A percentile compares a stretch with the other conserved stretches of the same genome.
These are phyloP conservation scores for Anaeramoeba ignava DNA, from an alignment of 78 protist species.

Conservation along the genomic window DNA sequence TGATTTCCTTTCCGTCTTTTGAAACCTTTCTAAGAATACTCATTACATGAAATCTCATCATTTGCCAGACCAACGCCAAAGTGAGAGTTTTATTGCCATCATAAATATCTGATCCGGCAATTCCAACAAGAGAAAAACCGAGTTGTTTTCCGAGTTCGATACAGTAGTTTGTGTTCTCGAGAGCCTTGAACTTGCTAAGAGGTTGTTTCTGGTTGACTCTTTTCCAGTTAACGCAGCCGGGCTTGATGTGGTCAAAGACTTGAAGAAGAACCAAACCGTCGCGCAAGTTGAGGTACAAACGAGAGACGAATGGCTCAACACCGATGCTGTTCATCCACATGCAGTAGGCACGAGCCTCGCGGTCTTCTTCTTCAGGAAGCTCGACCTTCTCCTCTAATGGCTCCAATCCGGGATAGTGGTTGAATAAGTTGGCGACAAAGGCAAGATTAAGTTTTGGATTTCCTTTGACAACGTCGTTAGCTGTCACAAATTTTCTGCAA, in stretches of 20 bases:
- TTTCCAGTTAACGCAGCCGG: slow-evolving; percentile 28
- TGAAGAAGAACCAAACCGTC: slow-evolving; percentile 72
- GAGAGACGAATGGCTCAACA: slow-evolving; percentile 54
- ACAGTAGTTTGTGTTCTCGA: slow-evolving; percentile 61
- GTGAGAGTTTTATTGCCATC: slow-evolving; percentile 36
- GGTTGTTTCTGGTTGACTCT: slow-evolving; percentile 32
- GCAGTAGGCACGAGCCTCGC: slow-evolving; percentile 79
- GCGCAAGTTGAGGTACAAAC: slow-evolving; percentile 60
- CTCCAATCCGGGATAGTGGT: slow-evolving; percentile 62
- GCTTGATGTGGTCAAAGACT: slow-evolving; percentile 63
- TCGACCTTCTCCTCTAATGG: too few species aligned
- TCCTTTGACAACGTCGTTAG: slow-evolving; percentile 63
- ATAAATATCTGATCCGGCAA: slow-evolving; percentile 43
- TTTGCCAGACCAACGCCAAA: slow-evolving; percentile 26
- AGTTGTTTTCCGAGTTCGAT: slow-evolving; percentile 27
- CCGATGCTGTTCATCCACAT: slow-evolving; percentile 87
- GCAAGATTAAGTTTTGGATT: slow-evolving; percentile 76
- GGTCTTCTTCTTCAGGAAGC: slow-evolving; percentile 75
- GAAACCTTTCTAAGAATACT: background rate
- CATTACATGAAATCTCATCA: slow-evolving; percentile 17
- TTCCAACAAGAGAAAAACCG: slow-evolving; percentile 42
- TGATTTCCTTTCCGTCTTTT: background rate
- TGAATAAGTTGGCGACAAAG: slow-evolving; percentile 87
- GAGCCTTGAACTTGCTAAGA: slow-evolving; percentile 22
- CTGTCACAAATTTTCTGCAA: slow-evolving; percentile 53